These are phyloP conservation scores for Craterostigma plantagineum DNA, from an alignment of 257 asterid genomes.

Conservation along the genomic window DNA sequence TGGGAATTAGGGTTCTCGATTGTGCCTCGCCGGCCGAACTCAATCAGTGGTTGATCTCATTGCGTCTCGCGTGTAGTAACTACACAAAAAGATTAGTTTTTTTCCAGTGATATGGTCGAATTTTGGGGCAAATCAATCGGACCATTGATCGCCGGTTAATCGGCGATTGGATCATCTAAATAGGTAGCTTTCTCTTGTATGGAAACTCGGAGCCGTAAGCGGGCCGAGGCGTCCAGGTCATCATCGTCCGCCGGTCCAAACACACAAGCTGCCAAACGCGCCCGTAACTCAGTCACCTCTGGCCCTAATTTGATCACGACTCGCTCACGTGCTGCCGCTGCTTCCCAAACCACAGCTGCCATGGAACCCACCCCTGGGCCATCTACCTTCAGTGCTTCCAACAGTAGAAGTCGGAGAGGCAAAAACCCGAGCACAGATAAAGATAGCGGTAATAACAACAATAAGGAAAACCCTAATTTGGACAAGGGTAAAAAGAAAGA, in stretches of 20 bases:
- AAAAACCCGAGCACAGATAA: slow-evolving; percentile 36
- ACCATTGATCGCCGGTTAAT: slow-evolving; percentile 72
- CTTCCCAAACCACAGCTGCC: slow-evolving; percentile 17
- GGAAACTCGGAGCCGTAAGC: slow-evolving; percentile 99
- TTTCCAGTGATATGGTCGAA: slow-evolving; percentile 17
- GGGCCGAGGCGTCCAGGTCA: slow-evolving; percentile 99
- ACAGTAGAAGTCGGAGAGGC: slow-evolving; percentile 68
- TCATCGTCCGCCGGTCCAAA: slow-evolving; percentile 79
- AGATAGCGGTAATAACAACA: slow-evolving; percentile 24
- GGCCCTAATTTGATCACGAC: slow-evolving; percentile 29
- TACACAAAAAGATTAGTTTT: too few relatives aligned
- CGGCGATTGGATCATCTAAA: slow-evolving; percentile 60
- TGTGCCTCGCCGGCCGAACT: too few relatives aligned
- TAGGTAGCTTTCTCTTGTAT: slow-evolving; percentile 62
- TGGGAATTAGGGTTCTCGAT: too few relatives aligned
- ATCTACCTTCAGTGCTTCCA: slow-evolving; percentile 65
- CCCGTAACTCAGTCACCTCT: slow-evolving; percentile 51
- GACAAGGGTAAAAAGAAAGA: slow-evolving; percentile 93
- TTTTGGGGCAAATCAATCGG: slow-evolving; percentile 20
- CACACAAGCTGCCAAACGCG: slow-evolving; percentile 69
- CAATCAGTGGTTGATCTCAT: too few relatives aligned
- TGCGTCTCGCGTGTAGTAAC: too few relatives aligned
- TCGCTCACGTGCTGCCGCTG: slow-evolving; percentile 45
- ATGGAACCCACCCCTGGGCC: slow-evolving; percentile 74
- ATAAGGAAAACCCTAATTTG: slow-evolving; percentile 24